phyloP scores from a whole-genome alignment of 202 grass and related monocot genomes.

The Tripidium arundinaceum region DNA sequence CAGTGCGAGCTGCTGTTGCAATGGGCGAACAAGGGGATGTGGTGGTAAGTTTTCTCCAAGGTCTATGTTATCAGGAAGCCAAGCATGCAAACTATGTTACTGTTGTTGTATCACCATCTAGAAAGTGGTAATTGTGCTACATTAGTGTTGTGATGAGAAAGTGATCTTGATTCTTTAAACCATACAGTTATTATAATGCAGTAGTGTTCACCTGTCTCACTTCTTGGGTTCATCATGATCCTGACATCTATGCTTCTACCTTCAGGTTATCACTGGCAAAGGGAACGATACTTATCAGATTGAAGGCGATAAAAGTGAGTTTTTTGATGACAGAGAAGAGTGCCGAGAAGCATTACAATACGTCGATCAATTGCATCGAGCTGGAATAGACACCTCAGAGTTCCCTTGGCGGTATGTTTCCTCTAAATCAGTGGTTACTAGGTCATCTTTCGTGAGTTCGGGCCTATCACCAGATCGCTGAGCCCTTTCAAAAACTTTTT shows the following conservation, averaged over 20 bases:
- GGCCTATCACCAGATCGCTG: neutral
- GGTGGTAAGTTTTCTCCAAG: conserved; percentile 59
- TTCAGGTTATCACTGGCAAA: conserved; percentile 92
- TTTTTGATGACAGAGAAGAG: conserved; percentile 97
- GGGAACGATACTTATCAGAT: conserved; percentile 80
- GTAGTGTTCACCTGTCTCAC: neutral
- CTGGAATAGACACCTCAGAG: conserved; percentile 96
- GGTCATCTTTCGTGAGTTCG: neutral
- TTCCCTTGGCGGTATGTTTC: conserved; percentile 89
- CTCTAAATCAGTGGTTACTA: conserved; percentile 8
- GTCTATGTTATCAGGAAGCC: neutral
- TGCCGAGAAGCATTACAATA: conserved; percentile 93
- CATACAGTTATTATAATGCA: neutral
- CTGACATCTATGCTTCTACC: conserved; percentile 14
- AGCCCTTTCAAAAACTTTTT: conserved; percentile 3
- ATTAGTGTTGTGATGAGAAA: conserved; percentile 23
- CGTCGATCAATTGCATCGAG: conserved; percentile 81
- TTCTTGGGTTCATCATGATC: conserved; percentile 14
- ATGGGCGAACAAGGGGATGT: conserved; percentile 98
- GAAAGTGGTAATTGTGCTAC: neutral
- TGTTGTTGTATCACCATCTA: neutral
- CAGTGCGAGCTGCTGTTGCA: conserved; percentile 89
- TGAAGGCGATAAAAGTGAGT: conserved; percentile 80
- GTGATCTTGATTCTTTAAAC: neutral
- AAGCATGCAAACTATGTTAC: neutral